These are phyloP conservation scores for Eruca vesicaria DNA, from an alignment of 441 rosid genomes.

Conservation along the genomic window DNA sequence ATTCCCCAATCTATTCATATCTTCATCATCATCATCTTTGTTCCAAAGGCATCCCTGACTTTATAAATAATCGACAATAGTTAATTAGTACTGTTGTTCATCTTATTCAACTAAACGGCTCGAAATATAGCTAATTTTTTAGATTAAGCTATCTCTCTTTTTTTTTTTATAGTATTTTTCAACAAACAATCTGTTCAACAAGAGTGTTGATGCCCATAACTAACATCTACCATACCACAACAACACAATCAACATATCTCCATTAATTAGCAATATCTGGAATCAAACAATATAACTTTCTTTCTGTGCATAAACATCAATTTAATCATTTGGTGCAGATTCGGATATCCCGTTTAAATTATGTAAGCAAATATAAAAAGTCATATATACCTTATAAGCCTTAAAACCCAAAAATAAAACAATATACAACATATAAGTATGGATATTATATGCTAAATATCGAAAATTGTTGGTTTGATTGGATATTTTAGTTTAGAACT, in stretches of 20 bases:
- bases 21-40: neutral
- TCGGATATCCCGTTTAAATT: no score
- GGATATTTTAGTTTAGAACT: no score
- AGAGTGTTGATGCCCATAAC: neutral
- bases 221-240: neutral
- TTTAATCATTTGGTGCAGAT: neutral
- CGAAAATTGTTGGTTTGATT: no score
- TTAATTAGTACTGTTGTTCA: neutral
- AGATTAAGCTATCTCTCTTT: neutral
- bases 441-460: no score
- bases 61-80: neutral
- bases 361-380: no score
- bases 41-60: neutral
- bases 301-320: neutral
- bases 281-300: neutral
- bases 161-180: neutral
- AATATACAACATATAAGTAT: no score
- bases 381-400: no score
- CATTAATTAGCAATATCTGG: neutral
- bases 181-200: neutral
- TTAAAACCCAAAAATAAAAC: no score
- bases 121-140: neutral
- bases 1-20: neutral
- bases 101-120: neutral
- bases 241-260: neutral